Conservation (phyloP, 148 eudicot species). For the Silene conica region DNA sequence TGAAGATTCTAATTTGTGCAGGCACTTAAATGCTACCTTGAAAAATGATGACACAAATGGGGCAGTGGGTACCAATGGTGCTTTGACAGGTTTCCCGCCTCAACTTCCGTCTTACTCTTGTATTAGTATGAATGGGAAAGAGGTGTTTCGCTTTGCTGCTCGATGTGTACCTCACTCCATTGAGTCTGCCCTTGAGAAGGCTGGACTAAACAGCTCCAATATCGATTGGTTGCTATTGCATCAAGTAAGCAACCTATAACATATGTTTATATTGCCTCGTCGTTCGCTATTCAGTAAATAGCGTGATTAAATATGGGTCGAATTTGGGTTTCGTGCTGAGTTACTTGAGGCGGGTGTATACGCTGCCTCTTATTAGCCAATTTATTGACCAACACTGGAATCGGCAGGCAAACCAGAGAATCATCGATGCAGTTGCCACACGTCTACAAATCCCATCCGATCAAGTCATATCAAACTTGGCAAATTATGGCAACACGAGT, state of each 20-base stretch:
- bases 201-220: conserved; percentile 59
- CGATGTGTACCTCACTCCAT: conserved; percentile 76
- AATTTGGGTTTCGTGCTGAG: too few relatives aligned
- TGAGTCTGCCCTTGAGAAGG: conserved; percentile 62
- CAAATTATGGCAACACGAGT: conserved; percentile 89
- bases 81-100: conserved; percentile 53
- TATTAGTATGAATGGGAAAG: conserved; percentile 88
- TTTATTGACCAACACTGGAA: background rate
- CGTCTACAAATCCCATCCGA: conserved; percentile 71
- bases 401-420: conserved; percentile 93
- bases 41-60: conserved; percentile 39
- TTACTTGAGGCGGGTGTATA: too few relatives aligned
- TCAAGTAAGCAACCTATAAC: conserved; percentile 47
- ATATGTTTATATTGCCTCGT: background rate
- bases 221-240: conserved; percentile 92
- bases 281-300: background rate
- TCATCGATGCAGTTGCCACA: conserved; percentile 75
- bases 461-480: conserved; percentile 78
- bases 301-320: too few relatives aligned
- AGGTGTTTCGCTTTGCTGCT: conserved; percentile 85
- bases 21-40: conserved; percentile 71
- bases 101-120: conserved; percentile 47
- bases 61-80: conserved; percentile 48
- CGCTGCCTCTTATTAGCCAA: background rate
- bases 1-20: conserved; percentile 22